These are phyloP conservation scores for Tolypocladium amazonense DNA, from an alignment of 2,329 filamentous ascomycete species.

Conservation along the genomic window DNA sequence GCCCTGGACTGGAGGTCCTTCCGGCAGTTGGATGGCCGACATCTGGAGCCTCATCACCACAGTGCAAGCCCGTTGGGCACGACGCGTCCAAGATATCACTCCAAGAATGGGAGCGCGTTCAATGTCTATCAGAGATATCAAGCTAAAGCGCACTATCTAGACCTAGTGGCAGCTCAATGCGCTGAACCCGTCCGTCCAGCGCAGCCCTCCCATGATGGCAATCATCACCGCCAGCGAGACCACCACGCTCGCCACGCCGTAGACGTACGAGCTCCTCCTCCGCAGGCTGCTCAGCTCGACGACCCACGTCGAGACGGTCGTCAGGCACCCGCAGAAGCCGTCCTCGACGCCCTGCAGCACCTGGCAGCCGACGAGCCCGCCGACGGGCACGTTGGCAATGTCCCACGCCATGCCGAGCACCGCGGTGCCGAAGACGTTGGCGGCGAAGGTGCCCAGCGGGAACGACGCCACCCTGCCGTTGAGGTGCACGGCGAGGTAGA, in stretches of 20 bases:
- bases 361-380: conserved; percentile 53
- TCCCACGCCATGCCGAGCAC: conserved; percentile 70
- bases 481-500: conserved; percentile 60
- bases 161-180: conserved; percentile 23
- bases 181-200: conserved; percentile 54
- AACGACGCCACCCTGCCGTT: conserved; percentile 59
- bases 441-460: conserved; percentile 75
- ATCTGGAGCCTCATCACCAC: not conserved
- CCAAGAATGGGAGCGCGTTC: too few relatives aligned
- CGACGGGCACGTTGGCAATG: conserved; percentile 55
- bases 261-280: conserved; percentile 52
- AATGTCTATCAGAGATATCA: not conserved
- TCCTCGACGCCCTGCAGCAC: conserved; percentile 56
- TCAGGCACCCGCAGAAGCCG: conserved; percentile 57
- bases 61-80: not conserved
- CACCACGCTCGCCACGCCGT: conserved; percentile 51
- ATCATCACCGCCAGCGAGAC: conserved; percentile 50
- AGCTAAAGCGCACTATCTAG: not conserved
- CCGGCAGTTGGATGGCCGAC: not conserved
- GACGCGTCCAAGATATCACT: too few relatives aligned
- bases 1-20: not conserved
- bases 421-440: conserved; percentile 68
- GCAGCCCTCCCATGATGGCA: conserved; percentile 62
- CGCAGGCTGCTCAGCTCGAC: conserved; percentile 45
- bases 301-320: conserved; percentile 59